Evolutionary conservation across 176 grass and related monocot species (phyloP), one percentile per base, ranked within the genome.

Genomic region (Themeda triandra): DNA sequence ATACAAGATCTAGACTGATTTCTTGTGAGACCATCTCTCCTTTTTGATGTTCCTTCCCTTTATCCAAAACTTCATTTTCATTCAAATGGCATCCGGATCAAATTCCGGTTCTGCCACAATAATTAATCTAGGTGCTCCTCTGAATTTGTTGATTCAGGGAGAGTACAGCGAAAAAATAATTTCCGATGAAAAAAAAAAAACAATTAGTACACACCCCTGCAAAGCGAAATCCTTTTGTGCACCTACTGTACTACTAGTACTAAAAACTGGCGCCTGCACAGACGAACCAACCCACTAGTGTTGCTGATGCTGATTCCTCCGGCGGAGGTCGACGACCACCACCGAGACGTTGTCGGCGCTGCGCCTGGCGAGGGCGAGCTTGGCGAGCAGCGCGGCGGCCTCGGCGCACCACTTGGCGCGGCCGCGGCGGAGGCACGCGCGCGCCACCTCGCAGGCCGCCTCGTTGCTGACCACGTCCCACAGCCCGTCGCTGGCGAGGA

Each of bases 381-480:
- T 99, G n/a, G 93, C 88, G 74, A 99, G 89, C 46, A 99, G 31
- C 73, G 92, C 84, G n/a, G 96, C 93, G 0, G 93, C 96, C 80
- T 99, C 90, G 3, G 89, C 80, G 76, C 91, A 99, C 82, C 88
- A 87, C 84, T 80, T 71, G 48, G 91, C 78, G 21, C 73, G 64
- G 10, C 80, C 91, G 13, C 92, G 49, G 2, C 66, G 71, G 24
- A 99, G 91, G 89, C 90, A 96, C 5, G 83, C 92, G 53, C 80
- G 80, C 11, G 90, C 96, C 25, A 96, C 82, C 75, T 88, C 84
- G 80, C 91, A 99, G 1, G 91, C 96, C 17, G 78, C 90, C 88
- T 94, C 71, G 81, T 94, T 99, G 69, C 29, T 99, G 2, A 99
- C 89, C 40, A 96, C 96, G 78, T 99, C 96, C 96, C 93, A 99